Base-by-base conservation (phyloP, 352 stramenopile species). In the Elongisporangium anandrum region DNA sequence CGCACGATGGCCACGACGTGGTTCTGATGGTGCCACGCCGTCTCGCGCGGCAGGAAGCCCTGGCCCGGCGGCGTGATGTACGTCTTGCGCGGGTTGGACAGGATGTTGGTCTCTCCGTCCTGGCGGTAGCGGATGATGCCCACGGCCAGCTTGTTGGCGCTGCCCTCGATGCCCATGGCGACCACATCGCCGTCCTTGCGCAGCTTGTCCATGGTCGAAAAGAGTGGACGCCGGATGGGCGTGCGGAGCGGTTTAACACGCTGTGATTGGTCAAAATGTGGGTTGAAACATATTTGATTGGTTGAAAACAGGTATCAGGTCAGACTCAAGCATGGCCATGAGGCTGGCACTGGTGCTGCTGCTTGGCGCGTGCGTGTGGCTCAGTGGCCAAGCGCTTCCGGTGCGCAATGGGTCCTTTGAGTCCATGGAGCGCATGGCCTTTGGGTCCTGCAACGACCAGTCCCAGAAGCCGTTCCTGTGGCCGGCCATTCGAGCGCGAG, bases 41-140 rank as follows among this genome's bases (percentile, higher is more conserved):
- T 99, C 80, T 99, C 95, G 39, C 96, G 88, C 34, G 98, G 98
- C 55, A 99, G 67, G 65, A 99, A 99, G 10, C 98, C 98, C 54
- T 98, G 85, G 20, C 98, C 97, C 1, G 96, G 86, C 3, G 97
- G 97, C 52, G 97, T 97, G 59, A 99, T 97, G 78, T 98, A 99
- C 51, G 98, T 99, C 81, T 99, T 99, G 55, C 98, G 81, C 56
- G 97, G 96, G 78, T 99, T 99, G 20, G 97, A 92, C 49, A 99
- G 75, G 61, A 99, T 99, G 52, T 88, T 87, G 52, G 79, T 97
- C 72, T 90, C 82, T 41, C 79, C 84, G 57, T 91, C 73, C 8
- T 65, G 54, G 54, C 74, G 69, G 60, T 90, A 92, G 57, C 81
- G 69, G 61, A 95, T 88, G 60, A 95, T 89, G 23, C 85, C 84